Evolutionary conservation across 2,329 filamentous ascomycete species (phyloP).

Genomic region (Dothiorella sarmentorum): DNA sequence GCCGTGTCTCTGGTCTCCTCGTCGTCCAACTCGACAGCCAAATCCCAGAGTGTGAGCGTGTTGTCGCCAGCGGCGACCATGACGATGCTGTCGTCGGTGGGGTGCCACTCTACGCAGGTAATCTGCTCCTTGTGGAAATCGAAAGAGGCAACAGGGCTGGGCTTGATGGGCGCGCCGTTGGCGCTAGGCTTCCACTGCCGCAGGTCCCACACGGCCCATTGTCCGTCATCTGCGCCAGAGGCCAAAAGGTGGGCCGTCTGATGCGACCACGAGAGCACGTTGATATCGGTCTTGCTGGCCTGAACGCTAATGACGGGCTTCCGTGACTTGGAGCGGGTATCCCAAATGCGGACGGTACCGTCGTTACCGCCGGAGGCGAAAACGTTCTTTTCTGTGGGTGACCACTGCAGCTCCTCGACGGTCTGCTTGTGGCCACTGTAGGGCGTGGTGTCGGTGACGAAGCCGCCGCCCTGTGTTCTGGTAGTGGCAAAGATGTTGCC

Average conservation of each 20-base stretch:
- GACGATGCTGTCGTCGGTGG: conserved; percentile 92
- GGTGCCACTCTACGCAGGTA: conserved; percentile 95
- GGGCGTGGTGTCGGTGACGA: conserved; percentile 78
- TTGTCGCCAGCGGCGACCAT: conserved; percentile 89
- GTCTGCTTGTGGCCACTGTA: conserved; percentile 82
- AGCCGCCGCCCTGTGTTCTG: conserved; percentile 80
- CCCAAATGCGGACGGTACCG: conserved; percentile 94
- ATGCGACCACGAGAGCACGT: conserved; percentile 92
- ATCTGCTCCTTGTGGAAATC: conserved; percentile 95
- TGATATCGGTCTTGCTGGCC: conserved; percentile 82
- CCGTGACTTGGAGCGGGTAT: conserved; percentile 84
- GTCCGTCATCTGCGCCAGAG: conserved; percentile 87
- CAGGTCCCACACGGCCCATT: conserved; percentile 95
- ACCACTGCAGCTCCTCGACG: conserved; percentile 96
- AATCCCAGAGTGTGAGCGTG: conserved; percentile 93
- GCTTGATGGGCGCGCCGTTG: conserved; percentile 50
- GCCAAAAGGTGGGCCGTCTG: conserved; percentile 87
- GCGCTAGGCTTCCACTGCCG: conserved; percentile 80
- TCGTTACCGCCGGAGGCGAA: conserved; percentile 94
- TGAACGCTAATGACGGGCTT: conserved; percentile 84
- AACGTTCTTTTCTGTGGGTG: conserved; percentile 84
- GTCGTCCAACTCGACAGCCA: conserved; percentile 93
- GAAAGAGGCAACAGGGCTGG: conserved; percentile 86
- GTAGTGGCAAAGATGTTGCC: conserved; percentile 88
- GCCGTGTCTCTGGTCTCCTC: conserved; percentile 91